Evolutionary conservation across 2,329 filamentous ascomycete genomes (phyloP).

Genomic region (Venturiaceae sp.): DNA sequence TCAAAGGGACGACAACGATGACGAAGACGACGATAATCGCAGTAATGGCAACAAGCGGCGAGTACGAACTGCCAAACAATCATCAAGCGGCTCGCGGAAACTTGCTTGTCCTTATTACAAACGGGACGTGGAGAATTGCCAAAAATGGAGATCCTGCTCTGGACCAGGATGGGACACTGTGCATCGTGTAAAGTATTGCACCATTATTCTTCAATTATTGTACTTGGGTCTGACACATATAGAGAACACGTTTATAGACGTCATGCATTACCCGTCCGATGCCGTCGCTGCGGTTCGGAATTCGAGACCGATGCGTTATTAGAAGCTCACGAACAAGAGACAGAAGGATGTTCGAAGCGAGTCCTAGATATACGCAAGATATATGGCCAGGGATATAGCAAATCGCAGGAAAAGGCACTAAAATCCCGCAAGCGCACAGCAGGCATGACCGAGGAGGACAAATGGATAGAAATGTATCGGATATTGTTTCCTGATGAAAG

Average conservation of each 20-base stretch:
- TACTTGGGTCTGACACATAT: not conserved
- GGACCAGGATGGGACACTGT: not conserved
- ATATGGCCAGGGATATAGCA: not conserved
- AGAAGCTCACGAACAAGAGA: not conserved
- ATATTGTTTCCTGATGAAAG: not conserved
- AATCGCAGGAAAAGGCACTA: not conserved
- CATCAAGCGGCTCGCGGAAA: too few relatives aligned
- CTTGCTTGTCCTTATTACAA: not conserved
- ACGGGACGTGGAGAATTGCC: not conserved
- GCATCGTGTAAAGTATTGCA: not conserved
- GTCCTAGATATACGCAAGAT: not conserved
- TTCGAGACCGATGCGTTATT: not conserved
- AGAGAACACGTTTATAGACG: not conserved
- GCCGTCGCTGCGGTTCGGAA: not conserved
- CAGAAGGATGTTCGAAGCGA: not conserved
- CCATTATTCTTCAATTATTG: not conserved
- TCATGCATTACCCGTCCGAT: not conserved
- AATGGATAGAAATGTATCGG: not conserved
- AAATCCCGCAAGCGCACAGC: not conserved
- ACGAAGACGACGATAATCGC: too few relatives aligned
- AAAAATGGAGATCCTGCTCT: not conserved
- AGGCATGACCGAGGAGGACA: not conserved
- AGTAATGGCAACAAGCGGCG: too few relatives aligned
- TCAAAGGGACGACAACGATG: too few relatives aligned
- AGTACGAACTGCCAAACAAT: too few relatives aligned